Conservation (phyloP, 2,329 filamentous ascomycete species). For the Claviceps quebecensis region DNA sequence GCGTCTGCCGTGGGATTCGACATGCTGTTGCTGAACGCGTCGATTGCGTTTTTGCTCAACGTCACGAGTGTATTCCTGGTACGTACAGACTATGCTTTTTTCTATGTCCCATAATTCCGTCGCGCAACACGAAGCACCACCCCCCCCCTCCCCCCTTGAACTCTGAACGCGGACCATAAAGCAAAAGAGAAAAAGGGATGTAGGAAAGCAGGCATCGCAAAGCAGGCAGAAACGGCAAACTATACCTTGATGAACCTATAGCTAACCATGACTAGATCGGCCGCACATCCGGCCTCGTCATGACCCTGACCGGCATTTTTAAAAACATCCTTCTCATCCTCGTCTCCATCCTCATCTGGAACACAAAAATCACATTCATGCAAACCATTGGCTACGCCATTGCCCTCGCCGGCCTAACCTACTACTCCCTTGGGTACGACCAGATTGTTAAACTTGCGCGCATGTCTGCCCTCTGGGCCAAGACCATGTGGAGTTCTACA, state of each 20-base stretch:
- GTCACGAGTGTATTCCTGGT: constrained; percentile 77
- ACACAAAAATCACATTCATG: constrained; percentile 52
- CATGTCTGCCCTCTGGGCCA: constrained; percentile 12
- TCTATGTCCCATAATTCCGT: background rate
- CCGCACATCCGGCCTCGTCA: constrained; percentile 73
- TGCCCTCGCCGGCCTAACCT: constrained; percentile 39
- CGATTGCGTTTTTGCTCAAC: constrained; percentile 67
- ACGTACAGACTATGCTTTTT: constrained; percentile 21
- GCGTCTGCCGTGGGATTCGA: constrained; percentile 50
- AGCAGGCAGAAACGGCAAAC: background rate
- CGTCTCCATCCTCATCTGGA: constrained; percentile 65
- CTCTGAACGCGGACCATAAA: too few species aligned
- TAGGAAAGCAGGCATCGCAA: background rate
- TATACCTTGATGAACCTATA: background rate
- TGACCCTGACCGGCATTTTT: constrained; percentile 74
- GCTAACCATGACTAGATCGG: constrained; percentile 48
- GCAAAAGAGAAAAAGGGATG: background rate
- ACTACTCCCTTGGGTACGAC: constrained; percentile 32
- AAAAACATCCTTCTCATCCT: constrained; percentile 77
- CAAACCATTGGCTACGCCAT: constrained; percentile 69
- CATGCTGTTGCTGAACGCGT: constrained; percentile 58
- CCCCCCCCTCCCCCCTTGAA: too few species aligned
- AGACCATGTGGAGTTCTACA: constrained; percentile 11
- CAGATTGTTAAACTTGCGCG: constrained; percentile 15
- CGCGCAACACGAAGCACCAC: background rate